Base-by-base conservation (phyloP, 2,329 filamentous ascomycete genomes). In the Fusarium sp. region DNA sequence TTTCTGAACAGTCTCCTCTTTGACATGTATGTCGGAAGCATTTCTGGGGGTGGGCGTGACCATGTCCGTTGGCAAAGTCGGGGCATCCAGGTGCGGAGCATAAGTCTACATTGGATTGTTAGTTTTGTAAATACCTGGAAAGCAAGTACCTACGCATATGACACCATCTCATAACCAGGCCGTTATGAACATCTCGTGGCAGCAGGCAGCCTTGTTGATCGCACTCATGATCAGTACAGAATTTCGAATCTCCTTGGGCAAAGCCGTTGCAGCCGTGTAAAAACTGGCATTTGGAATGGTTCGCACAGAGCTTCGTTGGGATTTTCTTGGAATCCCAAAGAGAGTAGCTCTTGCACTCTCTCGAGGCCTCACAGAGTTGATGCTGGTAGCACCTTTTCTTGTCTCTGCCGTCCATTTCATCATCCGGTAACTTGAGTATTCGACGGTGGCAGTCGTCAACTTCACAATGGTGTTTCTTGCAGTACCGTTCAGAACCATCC, bases 141-240 rank as follows among this genome's bases (percentile, higher is more conserved):
- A 8, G 8, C 3, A 36, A 30, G 10, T 1, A 58, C 76, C 42
- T 50, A 75, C 76, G 76, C 6, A 54, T 50, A 20, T 38, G 48
- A 4, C 76, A 78, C 61, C 66, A 77, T 9, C 13, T 15, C 12
- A 62, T 70, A 6, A 10, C 18, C 6, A 30, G 18, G 39, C 26
- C 17, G 12, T 28, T 32, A 26, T 24, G 20, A 14, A 54, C 28
- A 32, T 78, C 76, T 30, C 64, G 61, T 18, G 12, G 22, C 17
- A 39, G 44, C 9, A 6, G 5, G 22, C 76, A 78, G 13, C 17
- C 28, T 4, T 7, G 17, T 6, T 66, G 34, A 7, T 42, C n/a
- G 18, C 76, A 78, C 22, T 56, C 39, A 30, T 78, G 76, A 22
- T 66, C 51, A 11, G 20, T 28, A 24, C 68, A 78, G n/a, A 41